These are phyloP conservation scores for Talaromyces marneffei DNA, from an alignment of 2,329 filamentous ascomycete genomes.

Conservation along the genomic window DNA sequence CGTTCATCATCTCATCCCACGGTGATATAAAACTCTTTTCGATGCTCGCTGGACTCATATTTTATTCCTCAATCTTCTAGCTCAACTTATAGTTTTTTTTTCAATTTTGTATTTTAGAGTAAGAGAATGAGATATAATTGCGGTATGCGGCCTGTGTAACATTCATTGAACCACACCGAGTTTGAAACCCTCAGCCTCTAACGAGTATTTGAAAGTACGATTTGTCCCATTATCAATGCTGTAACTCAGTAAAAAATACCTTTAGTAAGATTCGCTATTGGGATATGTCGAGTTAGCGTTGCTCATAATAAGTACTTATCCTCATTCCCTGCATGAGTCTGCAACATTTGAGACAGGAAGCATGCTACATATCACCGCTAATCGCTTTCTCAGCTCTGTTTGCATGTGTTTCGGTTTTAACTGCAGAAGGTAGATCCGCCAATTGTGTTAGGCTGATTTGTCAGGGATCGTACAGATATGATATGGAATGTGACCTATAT, in stretches of 20 bases:
- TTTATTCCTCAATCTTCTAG: neutral
- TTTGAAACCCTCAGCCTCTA: neutral
- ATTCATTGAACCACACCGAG: no score
- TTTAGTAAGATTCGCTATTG: no score
- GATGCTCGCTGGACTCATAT: neutral
- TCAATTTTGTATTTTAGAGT: neutral
- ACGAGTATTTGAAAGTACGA: no score
- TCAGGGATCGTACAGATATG: neutral
- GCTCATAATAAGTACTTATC: no score
- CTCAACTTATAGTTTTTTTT: neutral
- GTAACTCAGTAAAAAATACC: no score
- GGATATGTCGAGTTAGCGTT: no score
- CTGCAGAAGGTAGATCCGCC: neutral
- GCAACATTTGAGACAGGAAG: no score
- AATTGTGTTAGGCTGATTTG: neutral
- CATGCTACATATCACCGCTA: neutral
- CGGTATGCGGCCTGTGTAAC: neutral
- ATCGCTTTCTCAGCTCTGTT: neutral
- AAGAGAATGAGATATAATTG: neutral
- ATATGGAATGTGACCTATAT: neutral
- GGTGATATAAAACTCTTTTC: neutral
- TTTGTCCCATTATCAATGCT: no score
- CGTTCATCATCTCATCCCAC: neutral
- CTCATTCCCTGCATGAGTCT: no score
- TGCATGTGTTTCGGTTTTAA: neutral